Conservation (phyloP, 1,284 basidiomycete genomes). For the Microbotryum scabiosae region DNA sequence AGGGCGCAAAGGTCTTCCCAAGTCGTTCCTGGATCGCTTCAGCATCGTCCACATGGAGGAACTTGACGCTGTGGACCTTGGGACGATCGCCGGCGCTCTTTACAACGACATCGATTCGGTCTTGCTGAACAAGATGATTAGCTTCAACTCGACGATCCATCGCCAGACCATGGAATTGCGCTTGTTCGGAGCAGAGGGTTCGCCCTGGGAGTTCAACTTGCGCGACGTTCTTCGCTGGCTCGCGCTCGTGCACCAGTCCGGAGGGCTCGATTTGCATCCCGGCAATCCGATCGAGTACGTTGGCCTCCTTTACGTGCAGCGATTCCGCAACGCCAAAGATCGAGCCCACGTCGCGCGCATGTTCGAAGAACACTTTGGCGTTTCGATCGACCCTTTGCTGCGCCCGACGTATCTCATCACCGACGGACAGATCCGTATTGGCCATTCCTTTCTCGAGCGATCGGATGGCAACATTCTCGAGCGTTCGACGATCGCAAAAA, state of each 20-base stretch:
- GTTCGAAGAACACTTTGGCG: conserved; percentile 56
- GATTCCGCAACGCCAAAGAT: conserved; percentile 71
- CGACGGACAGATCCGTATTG: conserved; percentile 48
- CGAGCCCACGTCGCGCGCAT: conserved; percentile 53
- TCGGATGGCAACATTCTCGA: conserved; percentile 19
- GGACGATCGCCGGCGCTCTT: conserved; percentile 66
- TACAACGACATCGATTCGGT: conserved; percentile 56
- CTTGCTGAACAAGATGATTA: conserved; percentile 66
- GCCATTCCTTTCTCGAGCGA: conserved; percentile 55
- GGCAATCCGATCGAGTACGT: conserved; percentile 59
- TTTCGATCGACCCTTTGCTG: conserved; percentile 35
- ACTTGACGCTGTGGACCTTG: conserved; percentile 67
- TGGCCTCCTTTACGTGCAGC: conserved; percentile 66
- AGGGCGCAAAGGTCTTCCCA: conserved; percentile 92
- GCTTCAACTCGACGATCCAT: conserved; percentile 68
- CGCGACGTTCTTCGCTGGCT: conserved; percentile 91
- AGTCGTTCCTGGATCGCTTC: conserved; percentile 95
- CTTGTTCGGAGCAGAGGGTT: conserved; percentile 70
- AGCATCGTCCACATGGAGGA: conserved; percentile 94
- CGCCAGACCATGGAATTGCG: conserved; percentile 60
- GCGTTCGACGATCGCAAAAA: conserved; percentile 43
- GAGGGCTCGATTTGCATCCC: conserved; percentile 52
- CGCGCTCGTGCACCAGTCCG: conserved; percentile 42
- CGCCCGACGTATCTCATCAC: conserved; percentile 44
- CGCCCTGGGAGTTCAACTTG: conserved; percentile 98